These are phyloP conservation scores for Aspergillus coremiiformis DNA, from an alignment of 495 filamentous ascomycete genomes.

Conservation along the genomic window DNA sequence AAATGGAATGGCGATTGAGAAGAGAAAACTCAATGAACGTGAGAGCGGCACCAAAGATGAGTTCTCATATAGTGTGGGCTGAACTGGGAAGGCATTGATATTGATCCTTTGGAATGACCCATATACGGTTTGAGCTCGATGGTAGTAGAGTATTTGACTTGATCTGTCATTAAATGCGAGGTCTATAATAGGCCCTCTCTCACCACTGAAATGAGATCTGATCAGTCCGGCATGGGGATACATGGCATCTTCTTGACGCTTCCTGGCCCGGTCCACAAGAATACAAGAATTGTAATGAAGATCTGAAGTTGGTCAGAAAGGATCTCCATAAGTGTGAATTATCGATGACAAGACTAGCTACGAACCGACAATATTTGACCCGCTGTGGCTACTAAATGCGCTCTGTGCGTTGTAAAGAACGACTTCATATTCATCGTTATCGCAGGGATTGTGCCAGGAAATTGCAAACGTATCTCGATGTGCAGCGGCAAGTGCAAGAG, in stretches of 20 bases:
- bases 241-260: background rate
- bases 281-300: constrained; percentile 13
- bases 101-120: constrained; percentile 24
- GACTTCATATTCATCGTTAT: constrained; percentile 21
- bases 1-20: constrained; percentile 39
- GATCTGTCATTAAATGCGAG: constrained; percentile 33
- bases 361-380: constrained; percentile 13
- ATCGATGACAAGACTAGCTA: background rate
- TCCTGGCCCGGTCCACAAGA: constrained; percentile 3
- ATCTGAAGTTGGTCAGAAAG: constrained; percentile 9
- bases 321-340: background rate
- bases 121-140: constrained; percentile 24
- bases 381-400: constrained; percentile 1
- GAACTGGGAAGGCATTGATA: constrained; percentile 1
- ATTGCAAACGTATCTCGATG: constrained; percentile 30
- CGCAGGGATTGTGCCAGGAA: constrained; percentile 32
- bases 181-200: constrained; percentile 22
- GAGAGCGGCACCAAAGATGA: constrained; percentile 23
- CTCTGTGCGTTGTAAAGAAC: constrained; percentile 20
- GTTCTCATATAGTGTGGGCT: constrained; percentile 23
- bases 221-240: background rate
- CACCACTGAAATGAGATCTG: background rate
- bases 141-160: constrained; percentile 31
- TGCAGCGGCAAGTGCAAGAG: constrained; percentile 25
- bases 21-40: constrained; percentile 22